Percentiles rank a stretch among this genome's conserved stretches.
Evolutionary conservation across 768 basidiomycete genomes (phyloP).

Genomic region (Omphalotus guepiniiformis): DNA sequence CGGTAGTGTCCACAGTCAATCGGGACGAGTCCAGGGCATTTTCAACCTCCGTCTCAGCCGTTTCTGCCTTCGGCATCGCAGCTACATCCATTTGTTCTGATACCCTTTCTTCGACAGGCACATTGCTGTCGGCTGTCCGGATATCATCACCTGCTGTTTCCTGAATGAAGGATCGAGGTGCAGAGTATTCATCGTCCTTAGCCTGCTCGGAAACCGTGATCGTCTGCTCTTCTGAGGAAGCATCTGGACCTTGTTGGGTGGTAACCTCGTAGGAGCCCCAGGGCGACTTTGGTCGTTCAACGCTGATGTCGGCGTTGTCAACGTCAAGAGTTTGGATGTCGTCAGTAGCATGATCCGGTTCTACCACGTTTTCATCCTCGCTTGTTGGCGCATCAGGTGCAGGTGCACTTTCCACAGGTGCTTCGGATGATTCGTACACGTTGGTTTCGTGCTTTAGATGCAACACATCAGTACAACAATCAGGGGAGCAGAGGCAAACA

Average conservation of each 20-base stretch:
- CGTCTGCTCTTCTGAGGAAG: not conserved
- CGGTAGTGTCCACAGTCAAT: conserved; percentile 5
- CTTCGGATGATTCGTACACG: not conserved
- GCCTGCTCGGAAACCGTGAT: not conserved
- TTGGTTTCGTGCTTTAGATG: too few relatives aligned
- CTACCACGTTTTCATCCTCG: not conserved
- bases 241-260: conserved; percentile 1
- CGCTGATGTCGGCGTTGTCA: too few relatives aligned
- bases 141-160: too few relatives aligned
- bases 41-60: not conserved
- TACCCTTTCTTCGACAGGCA: too few relatives aligned
- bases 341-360: not conserved
- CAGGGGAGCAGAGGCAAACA: too few relatives aligned
- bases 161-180: not conserved
- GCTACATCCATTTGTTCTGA: too few relatives aligned
- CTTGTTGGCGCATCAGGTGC: not conserved
- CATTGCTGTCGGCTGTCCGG: too few relatives aligned
- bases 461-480: too few relatives aligned
- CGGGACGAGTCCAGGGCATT: not conserved
- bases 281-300: conserved; percentile 22
- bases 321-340: too few relatives aligned
- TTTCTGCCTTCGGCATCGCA: not conserved
- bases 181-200: not conserved
- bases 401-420: not conserved
- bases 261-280: conserved; percentile 16